These are phyloP conservation scores for Aspergillus conjunctus DNA, from an alignment of 495 filamentous ascomycete genomes.

Conservation along the genomic window DNA sequence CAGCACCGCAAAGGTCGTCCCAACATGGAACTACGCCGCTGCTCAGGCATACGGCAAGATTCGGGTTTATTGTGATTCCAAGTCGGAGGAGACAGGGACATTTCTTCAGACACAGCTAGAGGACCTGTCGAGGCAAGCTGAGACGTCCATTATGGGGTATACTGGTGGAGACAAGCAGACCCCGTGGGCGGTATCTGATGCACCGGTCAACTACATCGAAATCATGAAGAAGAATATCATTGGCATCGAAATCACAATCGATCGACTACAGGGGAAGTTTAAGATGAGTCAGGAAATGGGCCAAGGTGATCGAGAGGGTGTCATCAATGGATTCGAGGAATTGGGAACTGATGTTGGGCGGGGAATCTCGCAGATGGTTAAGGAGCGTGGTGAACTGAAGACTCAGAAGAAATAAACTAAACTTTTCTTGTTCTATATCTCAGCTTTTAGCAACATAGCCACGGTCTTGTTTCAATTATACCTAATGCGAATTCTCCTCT, in stretches of 20 bases:
- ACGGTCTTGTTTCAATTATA: background rate
- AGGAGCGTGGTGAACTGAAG: slow-evolving; percentile 36
- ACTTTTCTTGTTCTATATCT: background rate
- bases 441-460: background rate
- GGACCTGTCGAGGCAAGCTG: slow-evolving; percentile 49
- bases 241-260: slow-evolving; percentile 54
- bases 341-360: slow-evolving; percentile 44
- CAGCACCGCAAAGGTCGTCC: slow-evolving; percentile 57
- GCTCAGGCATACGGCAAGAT: slow-evolving; percentile 57
- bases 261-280: slow-evolving; percentile 54
- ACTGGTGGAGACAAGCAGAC: slow-evolving; percentile 18
- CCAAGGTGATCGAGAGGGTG: slow-evolving; percentile 48
- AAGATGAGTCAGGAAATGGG: slow-evolving; percentile 61
- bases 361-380: slow-evolving; percentile 46
- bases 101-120: slow-evolving; percentile 49
- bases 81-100: slow-evolving; percentile 30
- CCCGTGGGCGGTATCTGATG: slow-evolving; percentile 53
- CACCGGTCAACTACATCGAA: slow-evolving; percentile 48
- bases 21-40: slow-evolving; percentile 64
- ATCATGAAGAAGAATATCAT: slow-evolving; percentile 57
- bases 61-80: slow-evolving; percentile 47
- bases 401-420: slow-evolving; percentile 3
- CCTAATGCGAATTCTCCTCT: background rate
- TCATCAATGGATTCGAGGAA: slow-evolving; percentile 50
- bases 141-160: slow-evolving; percentile 53